Conservation (phyloP, 371 early-diverging fungal species). For the Mucor irregularis region DNA sequence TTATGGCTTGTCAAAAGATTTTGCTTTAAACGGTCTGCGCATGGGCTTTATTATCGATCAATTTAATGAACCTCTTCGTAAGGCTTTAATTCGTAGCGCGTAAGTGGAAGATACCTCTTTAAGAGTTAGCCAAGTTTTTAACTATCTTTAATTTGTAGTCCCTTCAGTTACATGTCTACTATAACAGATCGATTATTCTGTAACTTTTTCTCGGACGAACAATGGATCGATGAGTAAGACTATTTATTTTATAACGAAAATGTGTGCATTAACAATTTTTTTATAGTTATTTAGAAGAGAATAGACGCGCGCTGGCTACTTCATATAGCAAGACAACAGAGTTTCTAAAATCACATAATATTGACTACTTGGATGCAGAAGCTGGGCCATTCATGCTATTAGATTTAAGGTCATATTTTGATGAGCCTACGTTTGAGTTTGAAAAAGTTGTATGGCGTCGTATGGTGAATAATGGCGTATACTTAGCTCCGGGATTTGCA, state of each 20-base stretch:
- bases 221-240: slow-evolving; percentile 55
- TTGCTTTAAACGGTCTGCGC: slow-evolving; percentile 72
- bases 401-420: slow-evolving; percentile 21
- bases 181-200: slow-evolving; percentile 57
- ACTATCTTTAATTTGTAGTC: slow-evolving; percentile 16
- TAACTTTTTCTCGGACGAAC: slow-evolving; percentile 54
- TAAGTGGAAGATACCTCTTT: too few species aligned
- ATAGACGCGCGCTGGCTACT: slow-evolving; percentile 55
- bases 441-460: slow-evolving; percentile 38
- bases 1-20: slow-evolving; percentile 81
- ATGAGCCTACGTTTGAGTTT: slow-evolving; percentile 27
- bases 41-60: slow-evolving; percentile 67
- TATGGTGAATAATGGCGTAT: slow-evolving; percentile 57
- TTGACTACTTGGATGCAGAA: slow-evolving; percentile 58
- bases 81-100: slow-evolving; percentile 43
- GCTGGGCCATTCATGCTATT: slow-evolving; percentile 74
- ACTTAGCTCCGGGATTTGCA: slow-evolving; percentile 63
- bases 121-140: too few species aligned
- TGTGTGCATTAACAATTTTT: background rate
- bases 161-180: slow-evolving; percentile 57
- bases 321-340: slow-evolving; percentile 42
- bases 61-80: slow-evolving; percentile 51
- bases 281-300: slow-evolving; percentile 50
- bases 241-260: background rate
- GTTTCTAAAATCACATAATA: slow-evolving; percentile 41